phyloP scores from a whole-genome alignment of 192 early-diverging fungal species.

The Rhizophagus clarus region DNA sequence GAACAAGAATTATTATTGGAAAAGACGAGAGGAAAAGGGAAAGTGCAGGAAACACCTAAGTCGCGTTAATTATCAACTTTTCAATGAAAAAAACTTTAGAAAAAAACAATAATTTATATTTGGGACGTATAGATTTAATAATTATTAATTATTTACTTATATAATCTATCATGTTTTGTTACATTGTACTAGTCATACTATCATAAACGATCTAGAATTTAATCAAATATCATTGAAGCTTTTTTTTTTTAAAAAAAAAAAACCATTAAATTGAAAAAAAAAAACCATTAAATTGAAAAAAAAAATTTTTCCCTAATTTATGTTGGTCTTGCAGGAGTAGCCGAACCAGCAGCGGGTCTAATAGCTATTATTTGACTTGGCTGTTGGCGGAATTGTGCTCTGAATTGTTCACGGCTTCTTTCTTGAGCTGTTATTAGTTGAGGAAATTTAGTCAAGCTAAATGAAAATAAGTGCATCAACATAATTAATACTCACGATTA shows the following conservation, averaged over 20 bases:
- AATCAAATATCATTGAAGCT: too few species aligned
- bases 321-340: neutral
- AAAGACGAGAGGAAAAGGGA: neutral
- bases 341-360: neutral
- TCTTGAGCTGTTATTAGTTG: conserved; percentile 24
- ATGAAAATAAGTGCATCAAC: neutral
- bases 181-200: too few species aligned
- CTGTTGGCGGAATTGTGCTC: conserved; percentile 29
- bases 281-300: too few species aligned
- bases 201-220: too few species aligned
- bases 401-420: conserved; percentile 27
- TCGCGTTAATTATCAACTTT: neutral
- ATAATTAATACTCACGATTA: conserved; percentile 58
- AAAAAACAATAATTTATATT: too few species aligned
- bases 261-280: too few species aligned
- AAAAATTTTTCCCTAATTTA: neutral
- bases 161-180: too few species aligned
- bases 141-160: too few species aligned
- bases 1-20: neutral
- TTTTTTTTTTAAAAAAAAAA: too few species aligned
- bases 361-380: neutral
- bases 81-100: too few species aligned
- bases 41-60: neutral
- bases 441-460: neutral
- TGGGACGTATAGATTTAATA: too few species aligned